Evolutionary conservation across 805 yeast genomes (phyloP), one percentile per base, ranked within the genome.

Genomic region (Diddensiella santjacobensis): DNA sequence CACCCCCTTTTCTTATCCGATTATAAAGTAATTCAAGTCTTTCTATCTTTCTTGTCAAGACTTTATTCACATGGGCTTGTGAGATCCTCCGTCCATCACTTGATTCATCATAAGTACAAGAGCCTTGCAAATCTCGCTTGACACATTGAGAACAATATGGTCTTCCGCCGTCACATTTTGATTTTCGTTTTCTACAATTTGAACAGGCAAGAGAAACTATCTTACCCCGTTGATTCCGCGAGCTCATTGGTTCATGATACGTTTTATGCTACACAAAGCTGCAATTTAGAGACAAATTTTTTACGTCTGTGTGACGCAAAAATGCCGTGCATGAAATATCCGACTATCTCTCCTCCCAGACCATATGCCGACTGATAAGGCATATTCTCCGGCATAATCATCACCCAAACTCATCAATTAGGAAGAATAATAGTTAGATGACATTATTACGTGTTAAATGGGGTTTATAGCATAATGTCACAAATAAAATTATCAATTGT

Each of bases 121-220:
- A 47, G n/a, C 38, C 42, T 10, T 30, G 29, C 20, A 23, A 22
- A 13, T 47, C 51, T 13, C 48, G 24, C 19, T 45, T 49, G 19
- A 35, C 29, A 40, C 56, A 52, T 24, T 43, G 45, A 3, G 45
- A 33, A 35, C 56, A 52, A 20, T 29, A 40, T 5, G 56, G 56
- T 10, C 47, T 33, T n/a, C 33, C 36, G 20, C 56, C 56, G 19
- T 44, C 56, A 23, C 56, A 52, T 44, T 47, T 49, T 5, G 51
- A 24, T 33, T 52, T 52, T 11, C 56, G 50, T 31, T 47, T 52
- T 3, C 56, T 29, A 37, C 56, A 52, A 22, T 18, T 39, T 13
- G 44, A 19, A 38, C 53, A 50, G 10, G 53, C 53, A 22, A 40
- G 43, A 22, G 43, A 40, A 8, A 40, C 30, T 11, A 40, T 40